A percentile compares a stretch with the other conserved stretches of the same genome.
Conservation (phyloP, 768 basidiomycete species). For the Suillus discolor region DNA sequence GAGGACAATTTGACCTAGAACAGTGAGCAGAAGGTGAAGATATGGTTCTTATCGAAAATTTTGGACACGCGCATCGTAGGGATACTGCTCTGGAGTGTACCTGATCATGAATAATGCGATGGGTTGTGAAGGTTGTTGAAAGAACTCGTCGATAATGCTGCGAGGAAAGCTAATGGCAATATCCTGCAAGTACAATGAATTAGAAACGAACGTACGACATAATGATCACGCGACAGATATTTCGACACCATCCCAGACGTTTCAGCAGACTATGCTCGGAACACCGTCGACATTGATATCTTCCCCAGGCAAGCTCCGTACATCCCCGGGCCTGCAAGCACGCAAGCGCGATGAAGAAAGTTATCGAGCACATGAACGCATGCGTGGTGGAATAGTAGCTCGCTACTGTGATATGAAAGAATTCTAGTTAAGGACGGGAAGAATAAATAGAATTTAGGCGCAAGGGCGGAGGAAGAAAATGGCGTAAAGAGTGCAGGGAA, state of each 20-base stretch:
- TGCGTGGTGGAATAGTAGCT: slow-evolving; percentile 83
- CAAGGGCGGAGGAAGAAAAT: slow-evolving; percentile 57
- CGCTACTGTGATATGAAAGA: slow-evolving; percentile 51
- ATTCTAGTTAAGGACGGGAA: slow-evolving; percentile 48
- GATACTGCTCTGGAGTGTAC: too few species aligned
- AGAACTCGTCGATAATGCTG: too few species aligned
- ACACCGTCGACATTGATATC: slow-evolving; percentile 97
- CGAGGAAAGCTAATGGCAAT: slow-evolving; percentile 58
- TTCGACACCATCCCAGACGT: slow-evolving; percentile 93
- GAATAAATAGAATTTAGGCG: slow-evolving; percentile 88
- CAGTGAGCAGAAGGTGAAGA: too few species aligned
- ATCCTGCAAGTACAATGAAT: slow-evolving; percentile 69
- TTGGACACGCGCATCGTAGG: too few species aligned
- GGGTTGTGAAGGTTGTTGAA: too few species aligned
- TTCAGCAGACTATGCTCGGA: slow-evolving; percentile 94
- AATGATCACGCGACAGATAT: slow-evolving; percentile 95
- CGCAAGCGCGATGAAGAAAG: slow-evolving; percentile 99
- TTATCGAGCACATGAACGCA: slow-evolving; percentile 97
- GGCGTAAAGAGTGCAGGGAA: slow-evolving; percentile 39
- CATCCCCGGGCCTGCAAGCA: slow-evolving; percentile 90
- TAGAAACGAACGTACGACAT: slow-evolving; percentile 88
- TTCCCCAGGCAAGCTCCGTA: slow-evolving; percentile 93
- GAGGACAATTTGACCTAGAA: too few species aligned
- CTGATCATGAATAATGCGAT: too few species aligned
- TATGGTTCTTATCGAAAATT: too few species aligned